Evolutionary conservation across 2,329 filamentous ascomycete genomes (phyloP).

Genomic region (Biscogniauxia mediterranea): DNA sequence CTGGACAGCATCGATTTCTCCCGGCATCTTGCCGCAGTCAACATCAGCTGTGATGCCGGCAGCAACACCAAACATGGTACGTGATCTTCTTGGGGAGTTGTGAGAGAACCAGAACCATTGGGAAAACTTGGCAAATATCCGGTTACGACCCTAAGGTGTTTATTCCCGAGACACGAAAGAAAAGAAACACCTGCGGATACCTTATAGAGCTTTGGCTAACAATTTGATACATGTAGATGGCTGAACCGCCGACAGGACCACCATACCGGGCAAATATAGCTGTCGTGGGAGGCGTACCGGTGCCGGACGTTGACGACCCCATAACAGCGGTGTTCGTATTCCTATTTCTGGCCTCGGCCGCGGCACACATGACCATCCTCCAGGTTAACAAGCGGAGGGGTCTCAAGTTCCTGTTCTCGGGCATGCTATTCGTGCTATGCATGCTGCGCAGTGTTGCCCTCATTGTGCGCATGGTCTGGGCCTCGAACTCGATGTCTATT

Average conservation of each 20-base stretch:
- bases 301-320: conserved; percentile 21
- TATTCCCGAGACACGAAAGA: too few species aligned
- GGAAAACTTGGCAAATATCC: too few species aligned
- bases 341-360: conserved; percentile 24
- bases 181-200: background rate
- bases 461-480: conserved; percentile 53
- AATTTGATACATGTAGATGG: conserved; percentile 1
- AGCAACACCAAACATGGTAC: background rate
- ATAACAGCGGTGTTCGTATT: conserved; percentile 22
- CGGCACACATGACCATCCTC: conserved; percentile 25
- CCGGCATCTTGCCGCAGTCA: background rate
- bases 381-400: conserved; percentile 48
- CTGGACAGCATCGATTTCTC: conserved; percentile 1
- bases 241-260: conserved; percentile 12
- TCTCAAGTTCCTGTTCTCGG: conserved; percentile 61
- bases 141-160: too few species aligned
- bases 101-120: background rate
- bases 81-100: background rate
- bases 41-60: background rate
- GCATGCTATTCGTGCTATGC: conserved; percentile 57
- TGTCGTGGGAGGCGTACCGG: conserved; percentile 26
- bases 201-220: background rate
- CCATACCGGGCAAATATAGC: conserved; percentile 20
- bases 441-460: conserved; percentile 53
- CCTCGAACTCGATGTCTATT: conserved; percentile 40